A percentile compares a stretch with the other conserved stretches of the same genome.
These are phyloP conservation scores for Tolypocladium guangdongense DNA, from an alignment of 2,329 filamentous ascomycete species.

Conservation along the genomic window DNA sequence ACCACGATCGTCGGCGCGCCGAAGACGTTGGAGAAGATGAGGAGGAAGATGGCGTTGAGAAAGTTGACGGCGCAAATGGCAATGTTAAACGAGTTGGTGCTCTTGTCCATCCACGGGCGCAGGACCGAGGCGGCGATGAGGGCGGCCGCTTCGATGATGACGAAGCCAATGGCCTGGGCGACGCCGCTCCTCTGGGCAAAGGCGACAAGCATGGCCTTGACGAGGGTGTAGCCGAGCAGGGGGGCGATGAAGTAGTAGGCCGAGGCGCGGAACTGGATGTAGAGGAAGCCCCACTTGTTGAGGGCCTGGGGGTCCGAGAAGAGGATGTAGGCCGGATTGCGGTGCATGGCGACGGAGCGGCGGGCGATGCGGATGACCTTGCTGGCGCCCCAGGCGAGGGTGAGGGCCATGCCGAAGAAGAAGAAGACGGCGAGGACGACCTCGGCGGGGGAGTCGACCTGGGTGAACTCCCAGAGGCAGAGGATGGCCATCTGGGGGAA, in stretches of 20 bases:
- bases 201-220: conserved; percentile 84
- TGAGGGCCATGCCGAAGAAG: conserved; percentile 66
- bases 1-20: conserved; percentile 72
- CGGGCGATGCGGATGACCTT: conserved; percentile 87
- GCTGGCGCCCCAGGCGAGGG: conserved; percentile 74
- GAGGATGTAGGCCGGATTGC: conserved; percentile 92
- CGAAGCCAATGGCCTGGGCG: conserved; percentile 69
- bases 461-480: conserved; percentile 87
- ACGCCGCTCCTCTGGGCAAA: conserved; percentile 61
- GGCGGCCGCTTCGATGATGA: conserved; percentile 71
- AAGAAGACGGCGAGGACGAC: conserved; percentile 84
- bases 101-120: conserved; percentile 97
- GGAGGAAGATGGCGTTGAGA: conserved; percentile 75
- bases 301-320: conserved; percentile 90
- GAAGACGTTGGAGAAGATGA: conserved; percentile 83
- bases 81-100: conserved; percentile 94
- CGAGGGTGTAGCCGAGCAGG: conserved; percentile 62
- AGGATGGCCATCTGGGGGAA: conserved; percentile 86
- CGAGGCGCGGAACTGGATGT: conserved; percentile 91
- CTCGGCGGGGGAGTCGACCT: conserved; percentile 73
- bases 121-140: conserved; percentile 70
- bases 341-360: conserved; percentile 81
- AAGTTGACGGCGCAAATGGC: conserved; percentile 85
- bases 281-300: conserved; percentile 97
- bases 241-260: conserved; percentile 93